Percentiles rank a stretch among this genome's conserved stretches.
Conservation (phyloP, 495 filamentous ascomycete genomes). For the Podospora fimiseda region DNA sequence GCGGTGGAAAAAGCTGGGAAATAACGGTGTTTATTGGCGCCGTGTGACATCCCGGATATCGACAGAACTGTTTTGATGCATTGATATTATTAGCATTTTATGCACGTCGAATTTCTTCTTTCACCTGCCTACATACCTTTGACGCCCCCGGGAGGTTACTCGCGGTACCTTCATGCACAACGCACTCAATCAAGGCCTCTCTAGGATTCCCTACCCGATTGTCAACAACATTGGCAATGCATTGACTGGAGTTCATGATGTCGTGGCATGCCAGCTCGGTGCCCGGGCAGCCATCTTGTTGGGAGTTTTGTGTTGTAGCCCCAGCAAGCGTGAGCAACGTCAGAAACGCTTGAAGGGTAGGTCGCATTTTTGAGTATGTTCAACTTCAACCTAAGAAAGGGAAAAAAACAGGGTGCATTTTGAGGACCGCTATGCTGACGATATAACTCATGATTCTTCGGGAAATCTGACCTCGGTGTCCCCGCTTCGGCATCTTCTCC, state of each 20-base stretch:
- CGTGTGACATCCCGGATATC: neutral
- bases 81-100: neutral
- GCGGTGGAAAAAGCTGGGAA: neutral
- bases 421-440: no score
- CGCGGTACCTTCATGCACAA: conserved; percentile 1
- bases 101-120: neutral
- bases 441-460: no score
- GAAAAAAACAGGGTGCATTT: no score
- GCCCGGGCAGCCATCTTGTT: neutral
- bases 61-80: neutral
- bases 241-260: neutral
- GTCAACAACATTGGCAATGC: neutral
- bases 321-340: neutral
- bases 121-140: neutral
- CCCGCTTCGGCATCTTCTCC: no score
- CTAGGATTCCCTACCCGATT: neutral
- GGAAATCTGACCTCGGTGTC: no score
- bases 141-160: neutral
- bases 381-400: no score
- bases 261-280: conserved; percentile 1
- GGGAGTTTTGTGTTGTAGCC: no score
- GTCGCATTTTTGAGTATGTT: neutral
- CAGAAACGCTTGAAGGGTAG: neutral
- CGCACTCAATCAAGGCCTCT: neutral
- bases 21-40: neutral